Evolutionary conservation across 2,329 filamentous ascomycete genomes (phyloP), one percentile per base, ranked within the genome.

Genomic region (Penicillium sp.): DNA sequence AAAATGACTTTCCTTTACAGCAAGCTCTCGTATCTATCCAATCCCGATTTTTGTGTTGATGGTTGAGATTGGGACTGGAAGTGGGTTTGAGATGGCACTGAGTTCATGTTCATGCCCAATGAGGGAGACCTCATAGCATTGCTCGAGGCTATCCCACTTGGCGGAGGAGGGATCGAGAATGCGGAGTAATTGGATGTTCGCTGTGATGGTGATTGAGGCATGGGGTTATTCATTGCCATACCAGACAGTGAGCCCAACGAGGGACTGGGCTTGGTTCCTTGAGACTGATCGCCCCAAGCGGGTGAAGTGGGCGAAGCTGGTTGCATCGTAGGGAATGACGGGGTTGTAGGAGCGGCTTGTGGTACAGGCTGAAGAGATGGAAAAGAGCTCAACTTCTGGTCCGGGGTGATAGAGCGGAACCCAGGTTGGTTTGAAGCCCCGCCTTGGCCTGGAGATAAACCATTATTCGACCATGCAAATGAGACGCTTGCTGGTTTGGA

Each of bases 21-120:
- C 51, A 81, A 68, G 62, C 77, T 80, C 55, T 79, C 75, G 59
- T 75, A 80, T 50, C 76, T 77, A 62, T 80, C 77, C 47, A 80
- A 58, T 1, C 77, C 77, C 45, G 64, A 62, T 51, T 64, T 69
- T 50, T 58, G 67, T 43, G 61, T 54, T 24, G 49, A 47, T 34
- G 55, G 50, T 14, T 59, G 50, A 18, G 31, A 16, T 40, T 61
- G 55, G n/a, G 53, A 44, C 13, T 45, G 46, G 43, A 56, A 57
- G 20, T 57, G 57, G 24, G 52, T 57, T 28, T 49, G 52, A 34
- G 66, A 63, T 35, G 63, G 52, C 26, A 50, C 50, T 8, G 56
- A 47, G 14, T 56, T 44, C 13, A 44, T 42, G 23, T 43, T 52
- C 35, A 44, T 50, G 41, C 48, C 49, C 28, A 55, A 46, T 22